These are phyloP conservation scores for Calvatia gigantea DNA, from an alignment of 768 basidiomycete genomes.

Conservation along the genomic window DNA sequence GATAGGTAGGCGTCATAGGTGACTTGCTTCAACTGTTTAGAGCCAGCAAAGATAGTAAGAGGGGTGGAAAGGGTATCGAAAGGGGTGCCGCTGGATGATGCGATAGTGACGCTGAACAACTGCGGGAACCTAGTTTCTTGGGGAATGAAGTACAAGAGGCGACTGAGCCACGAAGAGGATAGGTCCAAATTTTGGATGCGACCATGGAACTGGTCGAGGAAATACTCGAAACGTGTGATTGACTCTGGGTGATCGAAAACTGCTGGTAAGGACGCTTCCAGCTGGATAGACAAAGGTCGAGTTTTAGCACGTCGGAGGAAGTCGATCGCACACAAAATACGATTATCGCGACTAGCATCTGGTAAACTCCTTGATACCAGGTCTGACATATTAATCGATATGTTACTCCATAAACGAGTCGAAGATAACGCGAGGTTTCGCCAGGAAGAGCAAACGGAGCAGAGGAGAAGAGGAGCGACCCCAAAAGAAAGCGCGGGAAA, in stretches of 20 bases:
- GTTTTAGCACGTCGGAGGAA: neutral
- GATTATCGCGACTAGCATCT: neutral
- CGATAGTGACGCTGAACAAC: neutral
- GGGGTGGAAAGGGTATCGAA: slow-evolving; percentile 5
- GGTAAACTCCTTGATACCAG: neutral
- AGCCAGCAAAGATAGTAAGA: neutral
- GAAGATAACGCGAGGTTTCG: neutral
- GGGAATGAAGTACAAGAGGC: neutral
- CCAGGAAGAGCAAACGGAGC: slow-evolving; percentile 6
- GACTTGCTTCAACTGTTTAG: neutral
- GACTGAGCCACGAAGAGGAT: slow-evolving; percentile 1
- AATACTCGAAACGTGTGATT: neutral
- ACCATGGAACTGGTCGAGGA: neutral
- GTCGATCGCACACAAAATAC: neutral
- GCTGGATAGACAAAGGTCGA: neutral
- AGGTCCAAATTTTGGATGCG: neutral
- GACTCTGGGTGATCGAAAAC: slow-evolving; percentile 3
- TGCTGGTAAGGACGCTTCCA: neutral
- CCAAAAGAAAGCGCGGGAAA: neutral
- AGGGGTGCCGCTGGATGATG: neutral
- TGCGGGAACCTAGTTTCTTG: neutral
- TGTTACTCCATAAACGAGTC: slow-evolving; percentile 2
- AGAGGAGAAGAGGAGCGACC: slow-evolving; percentile 2
- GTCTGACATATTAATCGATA: slow-evolving; percentile 3
- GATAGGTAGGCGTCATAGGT: slow-evolving; percentile 2